phyloP scores from a whole-genome alignment of 106 monocot species.

The Amphibolis antarctica region DNA sequence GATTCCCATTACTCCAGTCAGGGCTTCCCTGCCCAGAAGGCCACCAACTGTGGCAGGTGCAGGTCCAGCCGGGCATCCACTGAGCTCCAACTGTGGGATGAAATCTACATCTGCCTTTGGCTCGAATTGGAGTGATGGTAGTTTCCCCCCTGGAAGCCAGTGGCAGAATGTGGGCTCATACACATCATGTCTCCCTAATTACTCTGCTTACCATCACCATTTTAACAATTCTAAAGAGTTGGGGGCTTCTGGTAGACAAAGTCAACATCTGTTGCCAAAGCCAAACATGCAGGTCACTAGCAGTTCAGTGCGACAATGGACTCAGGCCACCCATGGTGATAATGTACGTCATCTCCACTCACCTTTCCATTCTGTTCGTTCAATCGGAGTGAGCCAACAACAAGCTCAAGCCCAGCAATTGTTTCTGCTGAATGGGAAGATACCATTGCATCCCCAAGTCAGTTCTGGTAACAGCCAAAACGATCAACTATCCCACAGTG shows the following conservation, averaged over 20 bases:
- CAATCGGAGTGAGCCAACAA: not conserved
- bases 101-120: not conserved
- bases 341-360: not conserved
- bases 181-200: not conserved
- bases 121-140: too few relatives aligned
- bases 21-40: not conserved
- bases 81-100: not conserved
- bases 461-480: not conserved
- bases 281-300: not conserved
- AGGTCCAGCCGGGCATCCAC: not conserved
- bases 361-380: not conserved
- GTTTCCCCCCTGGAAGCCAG: not conserved
- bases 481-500: not conserved
- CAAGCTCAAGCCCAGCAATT: not conserved
- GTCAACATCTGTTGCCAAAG: not conserved
- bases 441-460: not conserved
- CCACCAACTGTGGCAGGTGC: not conserved
- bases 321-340: not conserved
- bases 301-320: not conserved
- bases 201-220: not conserved
- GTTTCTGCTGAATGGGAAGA: not conserved
- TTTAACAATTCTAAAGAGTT: not conserved
- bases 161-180: constrained; percentile 1
- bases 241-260: not conserved
- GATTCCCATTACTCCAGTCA: not conserved